Evolutionary conservation across 108 stramenopile genomes (phyloP).

Genomic region (Pseudonitzschia multistriata): DNA sequence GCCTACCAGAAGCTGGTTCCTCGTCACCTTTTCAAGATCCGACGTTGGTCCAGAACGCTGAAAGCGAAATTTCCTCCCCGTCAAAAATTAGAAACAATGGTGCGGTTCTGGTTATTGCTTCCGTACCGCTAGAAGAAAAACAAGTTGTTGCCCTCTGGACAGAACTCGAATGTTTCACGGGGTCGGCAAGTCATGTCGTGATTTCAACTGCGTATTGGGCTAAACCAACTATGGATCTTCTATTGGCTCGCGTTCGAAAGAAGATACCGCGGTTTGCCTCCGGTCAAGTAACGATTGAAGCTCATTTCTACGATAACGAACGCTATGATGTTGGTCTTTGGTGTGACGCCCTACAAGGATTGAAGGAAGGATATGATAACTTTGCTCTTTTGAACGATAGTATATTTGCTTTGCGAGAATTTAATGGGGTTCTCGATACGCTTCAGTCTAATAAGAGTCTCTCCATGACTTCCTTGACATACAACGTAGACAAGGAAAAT

Average conservation of each 20-base stretch:
- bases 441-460: not conserved
- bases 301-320: slow-evolving; percentile 25
- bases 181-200: slow-evolving; percentile 1
- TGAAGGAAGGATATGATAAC: not conserved
- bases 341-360: slow-evolving; percentile 37
- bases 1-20: not conserved
- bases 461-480: not conserved
- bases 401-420: slow-evolving; percentile 18
- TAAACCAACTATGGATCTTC: slow-evolving; percentile 1
- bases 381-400: slow-evolving; percentile 19
- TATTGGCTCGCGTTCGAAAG: not conserved
- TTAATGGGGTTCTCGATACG: slow-evolving; percentile 15
- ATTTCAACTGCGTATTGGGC: slow-evolving; percentile 3
- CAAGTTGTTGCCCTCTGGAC: slow-evolving; percentile 34
- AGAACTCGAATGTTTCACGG: slow-evolving; percentile 33
- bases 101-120: slow-evolving; percentile 41
- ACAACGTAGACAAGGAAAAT: slow-evolving; percentile 1
- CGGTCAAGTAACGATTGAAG: slow-evolving; percentile 8
- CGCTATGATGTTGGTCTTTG: slow-evolving; percentile 43
- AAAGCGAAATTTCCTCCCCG: slow-evolving; percentile 13
- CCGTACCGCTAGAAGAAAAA: slow-evolving; percentile 18
- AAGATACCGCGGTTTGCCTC: not conserved
- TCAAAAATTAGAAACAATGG: slow-evolving; percentile 57
- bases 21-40: not conserved
- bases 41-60: not conserved